Base-by-base conservation (phyloP, 305 asterid genomes). In the Vinca major region DNA sequence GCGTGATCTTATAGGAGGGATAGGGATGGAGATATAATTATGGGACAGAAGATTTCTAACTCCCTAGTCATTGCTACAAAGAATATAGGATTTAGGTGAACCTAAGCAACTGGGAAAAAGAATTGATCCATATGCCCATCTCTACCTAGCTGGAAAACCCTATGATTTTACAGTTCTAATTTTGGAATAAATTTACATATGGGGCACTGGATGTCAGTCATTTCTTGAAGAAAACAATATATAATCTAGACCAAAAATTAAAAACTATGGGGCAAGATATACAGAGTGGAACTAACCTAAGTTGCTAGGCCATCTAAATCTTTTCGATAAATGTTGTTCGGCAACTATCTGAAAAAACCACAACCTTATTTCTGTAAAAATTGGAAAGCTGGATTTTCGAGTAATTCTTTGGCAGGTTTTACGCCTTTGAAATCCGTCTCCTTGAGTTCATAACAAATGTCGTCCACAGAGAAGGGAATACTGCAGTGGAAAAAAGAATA, bases 391-490 rank as follows among this genome's bases (percentile, higher is more conserved):
- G 92, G 85, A 80, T 82, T 77, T 66, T 85, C 81, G 66, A 82
- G 74, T 49, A 89, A 87, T 69, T 86, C 83, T 37, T 67, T 76
- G 49, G 93, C 88, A 52, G 86, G 83, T 82, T 79, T 83, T 71
- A 88, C 89, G 40, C 90, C 88, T 44, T 77, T 83, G 75, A 89
- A 88, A 80, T 85, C 86, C 37, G 72, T 67, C 17, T 80, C 89
- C 47, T 79, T 83, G 80, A 81, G 66, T 71, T 84, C 81, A 74
- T 67, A 67, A 83, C 83, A 73, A 60, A 89, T 78, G 33, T 85
- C 91, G 50, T 89, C 90, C 50, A 83, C 84, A 12, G 84, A 83
- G 78, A 89, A 76, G 17, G 91, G 92, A 63, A 82, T 80, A 73
- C 95, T 89, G 89, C 88, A 78, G 67, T 26, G 33, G 1, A 13